Evolutionary conservation across 805 yeast species (phyloP), one percentile per base, ranked within the genome.

Genomic region (Maudiozyma bulderi): DNA sequence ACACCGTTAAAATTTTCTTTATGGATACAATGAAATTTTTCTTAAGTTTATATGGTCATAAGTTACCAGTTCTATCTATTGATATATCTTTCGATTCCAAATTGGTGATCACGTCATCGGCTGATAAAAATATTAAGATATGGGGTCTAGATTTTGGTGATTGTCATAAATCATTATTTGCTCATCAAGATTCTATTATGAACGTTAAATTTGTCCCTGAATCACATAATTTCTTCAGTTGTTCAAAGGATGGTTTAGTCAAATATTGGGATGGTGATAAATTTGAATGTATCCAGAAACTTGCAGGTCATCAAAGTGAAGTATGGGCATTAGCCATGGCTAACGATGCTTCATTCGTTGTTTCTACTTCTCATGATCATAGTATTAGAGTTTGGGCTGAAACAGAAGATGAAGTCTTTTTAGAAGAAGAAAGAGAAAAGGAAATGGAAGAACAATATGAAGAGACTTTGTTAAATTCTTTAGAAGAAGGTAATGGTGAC

Each of bases 101-200:
- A 66, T 65, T 93, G 57, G 76, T 93, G 52, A 81, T 91, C 47
- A 87, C 98, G 0, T 86, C 96, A 4, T 88, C 97, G 1, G 99
- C 99, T 0, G 99, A 93, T 69, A 93, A 93, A 67, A 93, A 93
- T 67, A 86, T 93, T 62, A 89, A 95, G 69, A 85, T 93, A 50
- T 93, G 99, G 99, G 99, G 99, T 46, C 72, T 93, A 50, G 99
- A 93, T 66, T 93, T 93, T 68, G 99, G 99, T 68, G 99, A 93
- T 68, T 93, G 99, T 73, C 99, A 93, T 67, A 85, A 84, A 64
- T 91, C 98, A 1, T 80, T 93, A 30, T 93, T 93, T 66, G 99
- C 95, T 1, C 99, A 93, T 65, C 95, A 89, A 61, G 99, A 93
- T 65, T 84, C 96, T 3, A 86, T 93, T 51, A 87, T 91, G 95